Percentiles rank a stretch among this genome's conserved stretches.
Conservation (phyloP, 805 yeast genomes). For the Metschnikowia cerradonensis region DNA sequence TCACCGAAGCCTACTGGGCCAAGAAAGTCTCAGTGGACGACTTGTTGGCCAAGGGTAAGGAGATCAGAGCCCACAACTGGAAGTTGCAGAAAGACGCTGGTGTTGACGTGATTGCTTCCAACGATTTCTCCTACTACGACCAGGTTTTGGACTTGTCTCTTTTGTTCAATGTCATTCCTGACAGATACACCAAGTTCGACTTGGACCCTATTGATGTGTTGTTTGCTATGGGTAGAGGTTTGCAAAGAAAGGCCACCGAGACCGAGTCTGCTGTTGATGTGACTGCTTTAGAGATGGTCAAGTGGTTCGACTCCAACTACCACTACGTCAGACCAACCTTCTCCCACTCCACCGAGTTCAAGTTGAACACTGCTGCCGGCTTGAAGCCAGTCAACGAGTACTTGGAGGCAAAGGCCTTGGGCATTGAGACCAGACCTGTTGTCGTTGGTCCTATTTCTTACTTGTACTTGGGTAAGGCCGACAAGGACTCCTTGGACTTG, state of each 20-base stretch:
- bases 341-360: slow-evolving; percentile 91
- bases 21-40: slow-evolving; percentile 89
- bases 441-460: slow-evolving; percentile 94
- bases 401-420: slow-evolving; percentile 95
- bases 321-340: slow-evolving; percentile 99
- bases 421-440: slow-evolving; percentile 97
- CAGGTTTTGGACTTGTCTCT: slow-evolving; percentile 91
- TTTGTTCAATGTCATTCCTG: slow-evolving; percentile 93
- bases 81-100: slow-evolving; percentile 95
- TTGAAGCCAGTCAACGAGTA: slow-evolving; percentile 95
- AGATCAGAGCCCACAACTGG: slow-evolving; percentile 95
- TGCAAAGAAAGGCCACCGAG: slow-evolving; percentile 93
- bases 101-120: slow-evolving; percentile 94
- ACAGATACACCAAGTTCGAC: slow-evolving; percentile 89
- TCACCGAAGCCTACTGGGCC: slow-evolving; percentile 98
- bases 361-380: slow-evolving; percentile 70
- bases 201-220: slow-evolving; percentile 86
- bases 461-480: slow-evolving; percentile 95
- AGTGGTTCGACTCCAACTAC: slow-evolving; percentile 99
- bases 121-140: slow-evolving; percentile 97
- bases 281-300: slow-evolving; percentile 98
- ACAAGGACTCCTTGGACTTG: slow-evolving; percentile 93
- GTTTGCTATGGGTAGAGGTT: slow-evolving; percentile 99
- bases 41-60: slow-evolving; percentile 88
- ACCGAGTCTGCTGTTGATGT: slow-evolving; percentile 89